Evolutionary conservation across 495 filamentous ascomycete species (phyloP).

Genomic region (Lichina pygmaea): DNA sequence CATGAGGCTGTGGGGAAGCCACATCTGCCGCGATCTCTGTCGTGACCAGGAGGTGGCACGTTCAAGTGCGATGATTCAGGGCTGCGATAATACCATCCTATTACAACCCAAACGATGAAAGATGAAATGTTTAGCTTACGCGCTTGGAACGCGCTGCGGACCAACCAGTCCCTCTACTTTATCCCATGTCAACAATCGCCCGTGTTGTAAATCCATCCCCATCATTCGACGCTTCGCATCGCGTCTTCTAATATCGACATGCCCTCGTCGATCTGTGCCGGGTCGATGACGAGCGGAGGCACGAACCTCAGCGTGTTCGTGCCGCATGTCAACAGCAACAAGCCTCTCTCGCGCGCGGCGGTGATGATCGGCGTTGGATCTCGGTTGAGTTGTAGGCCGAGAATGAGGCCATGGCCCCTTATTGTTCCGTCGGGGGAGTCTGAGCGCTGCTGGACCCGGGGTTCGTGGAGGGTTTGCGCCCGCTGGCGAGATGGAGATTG

Average conservation of each 20-base stretch:
- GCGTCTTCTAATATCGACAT: constrained; percentile 53
- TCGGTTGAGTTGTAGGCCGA: constrained; percentile 54
- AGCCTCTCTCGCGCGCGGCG: constrained; percentile 63
- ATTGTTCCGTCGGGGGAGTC: background rate
- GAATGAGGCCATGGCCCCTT: constrained; percentile 53
- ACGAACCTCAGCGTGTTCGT: constrained; percentile 74
- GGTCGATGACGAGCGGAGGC: constrained; percentile 49
- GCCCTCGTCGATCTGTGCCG: constrained; percentile 49
- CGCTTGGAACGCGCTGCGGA: too few species aligned
- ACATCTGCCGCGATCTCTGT: too few species aligned
- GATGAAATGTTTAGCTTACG: too few species aligned
- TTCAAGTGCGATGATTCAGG: too few species aligned
- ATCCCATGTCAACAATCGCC: too few species aligned
- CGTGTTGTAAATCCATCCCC: background rate
- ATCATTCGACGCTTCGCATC: constrained; percentile 19
- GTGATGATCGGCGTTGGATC: constrained; percentile 48
- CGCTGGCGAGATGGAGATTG: background rate
- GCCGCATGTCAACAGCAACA: constrained; percentile 79
- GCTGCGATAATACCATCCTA: too few species aligned
- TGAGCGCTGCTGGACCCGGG: too few species aligned
- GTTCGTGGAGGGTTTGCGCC: background rate
- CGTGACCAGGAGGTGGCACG: too few species aligned
- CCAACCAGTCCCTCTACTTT: too few species aligned
- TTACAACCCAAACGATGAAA: too few species aligned
- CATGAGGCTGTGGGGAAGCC: too few species aligned